Evolutionary conservation across 2,329 filamentous ascomycete genomes (phyloP).

Genomic region (Chaetomium strumarium): DNA sequence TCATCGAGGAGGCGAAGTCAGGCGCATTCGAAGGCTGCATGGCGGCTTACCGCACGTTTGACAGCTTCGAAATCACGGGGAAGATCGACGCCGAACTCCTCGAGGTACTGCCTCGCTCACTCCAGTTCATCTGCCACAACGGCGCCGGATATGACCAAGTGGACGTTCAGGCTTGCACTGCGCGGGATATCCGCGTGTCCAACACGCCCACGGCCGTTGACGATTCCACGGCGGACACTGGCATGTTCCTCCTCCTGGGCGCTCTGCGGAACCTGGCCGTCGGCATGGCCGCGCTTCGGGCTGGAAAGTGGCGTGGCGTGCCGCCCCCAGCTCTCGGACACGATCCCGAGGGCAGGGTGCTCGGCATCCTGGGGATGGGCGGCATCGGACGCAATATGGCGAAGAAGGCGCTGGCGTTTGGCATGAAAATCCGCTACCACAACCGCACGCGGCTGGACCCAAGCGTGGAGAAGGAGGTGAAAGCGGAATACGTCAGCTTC

Average conservation of each 20-base stretch:
- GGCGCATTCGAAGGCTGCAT: constrained; percentile 61
- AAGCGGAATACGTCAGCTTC: constrained; percentile 64
- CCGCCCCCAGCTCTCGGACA: constrained; percentile 57
- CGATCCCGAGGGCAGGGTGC: constrained; percentile 70
- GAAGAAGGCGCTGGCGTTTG: constrained; percentile 67
- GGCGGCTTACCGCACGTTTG: constrained; percentile 66
- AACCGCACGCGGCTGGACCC: constrained; percentile 59
- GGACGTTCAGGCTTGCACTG: constrained; percentile 65
- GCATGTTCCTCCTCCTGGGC: constrained; percentile 75
- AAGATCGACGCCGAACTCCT: constrained; percentile 66
- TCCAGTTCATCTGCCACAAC: constrained; percentile 57
- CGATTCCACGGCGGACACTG: constrained; percentile 76
- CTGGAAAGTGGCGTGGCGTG: constrained; percentile 61
- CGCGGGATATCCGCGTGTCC: constrained; percentile 61
- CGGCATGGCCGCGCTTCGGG: constrained; percentile 59
- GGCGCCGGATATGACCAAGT: constrained; percentile 83
- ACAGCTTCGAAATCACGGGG: constrained; percentile 59
- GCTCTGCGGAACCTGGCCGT: constrained; percentile 68
- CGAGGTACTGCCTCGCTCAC: constrained; percentile 44
- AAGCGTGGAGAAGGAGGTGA: constrained; percentile 46
- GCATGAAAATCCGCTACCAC: constrained; percentile 69
- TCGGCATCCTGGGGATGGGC: constrained; percentile 82
- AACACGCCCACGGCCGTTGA: constrained; percentile 79
- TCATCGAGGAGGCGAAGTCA: constrained; percentile 60
- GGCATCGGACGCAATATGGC: constrained; percentile 76